Conservation (phyloP, 148 eudicot species). For the Beta vulgaris region DNA sequence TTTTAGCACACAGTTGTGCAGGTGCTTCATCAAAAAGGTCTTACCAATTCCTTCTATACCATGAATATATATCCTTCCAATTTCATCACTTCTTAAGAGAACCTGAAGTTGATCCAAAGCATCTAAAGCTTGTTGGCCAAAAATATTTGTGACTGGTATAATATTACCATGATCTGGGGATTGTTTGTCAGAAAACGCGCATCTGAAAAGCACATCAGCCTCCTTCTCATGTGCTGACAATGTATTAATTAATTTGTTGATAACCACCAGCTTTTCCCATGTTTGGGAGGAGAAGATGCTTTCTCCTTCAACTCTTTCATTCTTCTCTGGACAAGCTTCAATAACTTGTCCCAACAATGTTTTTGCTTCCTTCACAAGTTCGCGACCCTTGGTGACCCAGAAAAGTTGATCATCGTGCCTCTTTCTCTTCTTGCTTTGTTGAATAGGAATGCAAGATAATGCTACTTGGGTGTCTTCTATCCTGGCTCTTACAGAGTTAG, state of each 20-base stretch:
- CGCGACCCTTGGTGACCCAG: not conserved
- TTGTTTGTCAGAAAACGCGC: not conserved
- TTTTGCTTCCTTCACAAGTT: not conserved
- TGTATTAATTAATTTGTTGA: not conserved
- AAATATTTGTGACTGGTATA: not conserved
- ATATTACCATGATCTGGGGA: constrained; percentile 6
- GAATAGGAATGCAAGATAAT: not conserved
- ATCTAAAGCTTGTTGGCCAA: constrained; percentile 7
- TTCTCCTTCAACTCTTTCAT: not conserved
- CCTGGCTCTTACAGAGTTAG: not conserved
- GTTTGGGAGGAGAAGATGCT: not conserved
- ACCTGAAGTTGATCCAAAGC: constrained; percentile 4
- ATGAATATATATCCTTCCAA: constrained; percentile 21
- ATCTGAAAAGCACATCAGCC: not conserved
- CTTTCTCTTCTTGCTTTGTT: constrained; percentile 6
- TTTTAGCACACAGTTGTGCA: constrained; percentile 9
- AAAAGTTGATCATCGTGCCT: not conserved
- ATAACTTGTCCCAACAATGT: not conserved
- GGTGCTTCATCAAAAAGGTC: constrained; percentile 26
- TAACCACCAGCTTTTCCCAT: no score
- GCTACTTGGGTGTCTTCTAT: not conserved
- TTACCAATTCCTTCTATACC: constrained; percentile 21
- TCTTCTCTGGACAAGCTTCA: not conserved
- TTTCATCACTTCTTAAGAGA: not conserved
- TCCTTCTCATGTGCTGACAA: not conserved